Base-by-base conservation (phyloP, 2,329 filamentous ascomycete species). In the Fusarium newnesense region DNA sequence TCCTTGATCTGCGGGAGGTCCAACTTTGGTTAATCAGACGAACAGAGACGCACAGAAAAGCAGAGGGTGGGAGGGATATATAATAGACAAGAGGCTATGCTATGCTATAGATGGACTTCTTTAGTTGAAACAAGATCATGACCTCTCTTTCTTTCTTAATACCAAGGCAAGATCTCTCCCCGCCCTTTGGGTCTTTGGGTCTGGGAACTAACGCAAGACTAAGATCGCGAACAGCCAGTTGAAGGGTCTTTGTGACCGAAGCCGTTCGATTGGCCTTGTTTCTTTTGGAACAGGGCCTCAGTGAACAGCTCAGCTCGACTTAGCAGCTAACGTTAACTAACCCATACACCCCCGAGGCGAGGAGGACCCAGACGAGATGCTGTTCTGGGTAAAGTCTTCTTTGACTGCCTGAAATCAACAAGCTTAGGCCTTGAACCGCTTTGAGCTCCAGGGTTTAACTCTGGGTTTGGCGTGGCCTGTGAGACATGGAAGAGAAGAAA, bases 361-460 rank as follows among this genome's bases (percentile, higher is more conserved):
- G 28, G 21, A 47, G 34, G 19, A 34, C 39, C 54, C 32, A 53
- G 37, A 57, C 28, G 42, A 49, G 47, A 32, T 62, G 58, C 73
- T 78, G 76, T 67, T 77, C 75, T 78, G 58, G 76, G 74, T 43
- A 77, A 76, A 69, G 75, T 64, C 66, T 69, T 57, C 63, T 72
- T 69, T 77, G 61, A 66, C 60, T 34, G 28, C 47, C 37, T 42
- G 36, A 42, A 54, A 32, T 54, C 18, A 47, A 42, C 44, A 37
- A 49, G 60, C 64, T 66, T 37, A 36, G 52, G 34, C 52, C 43
- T 60, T 34, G 66, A 77, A 70, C 59, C 50, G 61, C 61, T 61
- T 63, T 52, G 49, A 58, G 68, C 50, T 49, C 28, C 64, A 50
- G 73, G 69, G 69, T 60, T 72, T 75, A 60, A 69, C 63, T 64